These are phyloP conservation scores for Rubroboletus pulcherrimus DNA, from an alignment of 768 basidiomycete species.

Conservation along the genomic window DNA sequence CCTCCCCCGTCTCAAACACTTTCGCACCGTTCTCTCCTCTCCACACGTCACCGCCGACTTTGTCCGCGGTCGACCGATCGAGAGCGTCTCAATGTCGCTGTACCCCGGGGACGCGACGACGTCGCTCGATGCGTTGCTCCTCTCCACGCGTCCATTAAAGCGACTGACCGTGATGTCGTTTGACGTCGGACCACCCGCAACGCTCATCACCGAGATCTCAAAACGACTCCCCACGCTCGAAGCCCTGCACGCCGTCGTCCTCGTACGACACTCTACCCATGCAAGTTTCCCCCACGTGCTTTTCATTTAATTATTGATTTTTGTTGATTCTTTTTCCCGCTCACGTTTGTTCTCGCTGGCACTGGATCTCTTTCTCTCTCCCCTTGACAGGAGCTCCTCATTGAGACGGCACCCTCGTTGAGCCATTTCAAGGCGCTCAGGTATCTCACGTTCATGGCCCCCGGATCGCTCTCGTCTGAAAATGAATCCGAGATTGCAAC, in stretches of 20 bases:
- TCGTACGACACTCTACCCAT: slow-evolving; percentile 45
- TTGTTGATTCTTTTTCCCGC: not conserved
- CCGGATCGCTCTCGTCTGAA: slow-evolving; percentile 22
- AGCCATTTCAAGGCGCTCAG: slow-evolving; percentile 40
- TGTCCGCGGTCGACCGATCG: slow-evolving; percentile 45
- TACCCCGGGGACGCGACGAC: slow-evolving; percentile 38
- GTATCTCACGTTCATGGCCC: slow-evolving; percentile 62
- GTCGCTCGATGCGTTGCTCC: slow-evolving; percentile 43
- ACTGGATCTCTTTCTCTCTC: not conserved
- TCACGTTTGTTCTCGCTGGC: not conserved
- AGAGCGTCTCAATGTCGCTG: slow-evolving; percentile 50
- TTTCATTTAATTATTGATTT: not conserved
- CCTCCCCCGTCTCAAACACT: slow-evolving; percentile 45
- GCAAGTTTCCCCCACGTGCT: slow-evolving; percentile 33
- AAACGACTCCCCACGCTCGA: slow-evolving; percentile 48
- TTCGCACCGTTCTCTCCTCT: slow-evolving; percentile 54
- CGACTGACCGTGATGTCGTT: slow-evolving; percentile 59
- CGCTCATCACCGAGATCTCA: slow-evolving; percentile 47
- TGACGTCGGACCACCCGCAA: slow-evolving; percentile 42
- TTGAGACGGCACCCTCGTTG: slow-evolving; percentile 39
- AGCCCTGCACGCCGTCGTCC: slow-evolving; percentile 57
- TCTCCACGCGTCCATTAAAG: slow-evolving; percentile 37
- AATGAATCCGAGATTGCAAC: slow-evolving; percentile 52
- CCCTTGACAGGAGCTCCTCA: slow-evolving; percentile 36
- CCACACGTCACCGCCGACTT: slow-evolving; percentile 44